Evolutionary conservation across 2,329 filamentous ascomycete genomes (phyloP).

Genomic region (Cercospora sesami): DNA sequence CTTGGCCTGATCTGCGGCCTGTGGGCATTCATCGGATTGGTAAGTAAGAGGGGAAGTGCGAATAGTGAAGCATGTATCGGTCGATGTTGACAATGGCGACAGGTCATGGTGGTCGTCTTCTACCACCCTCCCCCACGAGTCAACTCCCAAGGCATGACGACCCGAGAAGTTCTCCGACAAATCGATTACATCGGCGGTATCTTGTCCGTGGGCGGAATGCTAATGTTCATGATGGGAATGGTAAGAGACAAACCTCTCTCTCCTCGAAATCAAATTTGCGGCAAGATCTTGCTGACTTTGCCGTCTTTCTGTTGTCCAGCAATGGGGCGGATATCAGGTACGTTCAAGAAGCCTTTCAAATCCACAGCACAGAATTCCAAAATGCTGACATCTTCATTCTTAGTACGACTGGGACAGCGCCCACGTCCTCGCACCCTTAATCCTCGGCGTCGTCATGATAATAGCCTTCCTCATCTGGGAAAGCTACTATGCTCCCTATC

Average conservation of each 20-base stretch:
- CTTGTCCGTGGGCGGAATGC: constrained; percentile 52
- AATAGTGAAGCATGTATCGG: not conserved
- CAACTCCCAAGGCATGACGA: constrained; percentile 45
- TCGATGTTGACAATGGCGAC: not conserved
- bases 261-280: too few species aligned
- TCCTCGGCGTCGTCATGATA: constrained; percentile 37
- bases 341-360: too few species aligned
- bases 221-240: constrained; percentile 52
- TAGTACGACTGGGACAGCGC: constrained; percentile 36
- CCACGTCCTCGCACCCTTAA: constrained; percentile 38
- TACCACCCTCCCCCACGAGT: constrained; percentile 56
- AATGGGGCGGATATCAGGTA: constrained; percentile 32
- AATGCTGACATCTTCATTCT: not conserved
- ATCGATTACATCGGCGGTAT: constrained; percentile 56
- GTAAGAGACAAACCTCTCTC: too few species aligned
- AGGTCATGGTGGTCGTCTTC: constrained; percentile 51
- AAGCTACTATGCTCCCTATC: constrained; percentile 29
- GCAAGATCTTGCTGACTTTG: too few species aligned
- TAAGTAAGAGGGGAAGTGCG: too few species aligned
- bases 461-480: constrained; percentile 40
- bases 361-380: too few species aligned
- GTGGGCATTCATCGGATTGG: constrained; percentile 54
- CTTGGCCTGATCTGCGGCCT: constrained; percentile 55
- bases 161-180: constrained; percentile 44
- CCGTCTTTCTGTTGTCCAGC: not conserved